A percentile compares a stretch with the other conserved stretches of the same genome.
Evolutionary conservation across 2,329 filamentous ascomycete genomes (phyloP).

Genomic region (Arthrinium phaeospermum): DNA sequence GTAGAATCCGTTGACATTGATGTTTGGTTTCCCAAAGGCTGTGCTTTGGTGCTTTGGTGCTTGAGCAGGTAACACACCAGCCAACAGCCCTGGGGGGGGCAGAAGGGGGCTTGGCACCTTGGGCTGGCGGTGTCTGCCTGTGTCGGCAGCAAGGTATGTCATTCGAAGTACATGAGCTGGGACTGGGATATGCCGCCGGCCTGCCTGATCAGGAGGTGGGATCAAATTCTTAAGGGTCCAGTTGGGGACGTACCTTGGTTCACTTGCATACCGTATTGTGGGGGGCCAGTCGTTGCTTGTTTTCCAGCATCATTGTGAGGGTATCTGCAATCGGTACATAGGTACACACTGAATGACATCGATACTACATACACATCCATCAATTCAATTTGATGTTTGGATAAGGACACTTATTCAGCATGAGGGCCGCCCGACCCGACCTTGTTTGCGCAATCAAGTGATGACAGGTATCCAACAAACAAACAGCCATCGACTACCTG

Average conservation of each 20-base stretch:
- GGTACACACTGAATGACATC: neutral
- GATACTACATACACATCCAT: neutral
- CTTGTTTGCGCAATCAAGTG: slow-evolving; percentile 5
- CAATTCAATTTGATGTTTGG: neutral
- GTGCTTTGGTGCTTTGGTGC: neutral
- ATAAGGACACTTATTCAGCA: neutral
- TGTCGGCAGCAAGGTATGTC: neutral
- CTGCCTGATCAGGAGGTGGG: slow-evolving; percentile 14
- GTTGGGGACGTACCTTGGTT: slow-evolving; percentile 8
- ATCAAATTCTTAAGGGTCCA: slow-evolving; percentile 3
- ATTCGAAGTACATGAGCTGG: neutral
- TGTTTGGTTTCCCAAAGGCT: neutral
- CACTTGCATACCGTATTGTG: neutral
- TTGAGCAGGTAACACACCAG: slow-evolving; percentile 9
- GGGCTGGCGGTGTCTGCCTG: neutral
- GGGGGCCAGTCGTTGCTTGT: slow-evolving; percentile 4
- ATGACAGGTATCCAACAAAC: neutral
- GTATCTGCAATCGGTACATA: no score
- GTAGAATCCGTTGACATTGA: neutral
- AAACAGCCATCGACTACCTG: neutral
- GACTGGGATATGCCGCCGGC: neutral
- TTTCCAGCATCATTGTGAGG: neutral
- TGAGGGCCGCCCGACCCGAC: neutral
- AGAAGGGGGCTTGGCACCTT: neutral
- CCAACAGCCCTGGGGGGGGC: neutral